Percentiles rank a stretch among this genome's conserved stretches.
phyloP scores from a whole-genome alignment of 371 early-diverging fungal species.

The Mucor saturninus region DNA sequence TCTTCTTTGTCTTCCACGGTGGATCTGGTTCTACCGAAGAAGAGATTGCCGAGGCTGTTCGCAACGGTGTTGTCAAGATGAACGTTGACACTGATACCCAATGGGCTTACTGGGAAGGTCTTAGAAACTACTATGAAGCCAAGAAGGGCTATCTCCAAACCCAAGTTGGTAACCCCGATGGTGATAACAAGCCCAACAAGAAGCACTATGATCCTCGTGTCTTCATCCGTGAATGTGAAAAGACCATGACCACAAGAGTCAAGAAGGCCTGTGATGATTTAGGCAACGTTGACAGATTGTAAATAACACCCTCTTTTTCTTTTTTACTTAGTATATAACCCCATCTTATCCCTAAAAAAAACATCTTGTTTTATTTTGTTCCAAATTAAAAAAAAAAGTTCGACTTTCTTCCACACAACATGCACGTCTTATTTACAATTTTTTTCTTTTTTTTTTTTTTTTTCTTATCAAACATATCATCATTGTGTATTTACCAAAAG shows the following conservation, averaged over 20 bases:
- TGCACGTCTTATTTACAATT: too few relatives aligned
- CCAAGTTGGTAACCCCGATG: slow-evolving; percentile 94
- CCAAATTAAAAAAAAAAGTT: too few relatives aligned
- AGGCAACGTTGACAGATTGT: slow-evolving; percentile 73
- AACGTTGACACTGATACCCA: slow-evolving; percentile 87
- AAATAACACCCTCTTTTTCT: too few relatives aligned
- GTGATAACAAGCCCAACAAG: slow-evolving; percentile 92
- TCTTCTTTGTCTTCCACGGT: slow-evolving; percentile 94
- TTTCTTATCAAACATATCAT: too few relatives aligned
- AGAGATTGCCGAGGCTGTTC: slow-evolving; percentile 84
- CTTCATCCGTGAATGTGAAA: slow-evolving; percentile 86
- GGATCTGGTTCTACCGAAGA: slow-evolving; percentile 86
- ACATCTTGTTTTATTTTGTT: too few relatives aligned
- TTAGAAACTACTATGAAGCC: slow-evolving; percentile 71
- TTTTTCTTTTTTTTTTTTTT: too few relatives aligned
- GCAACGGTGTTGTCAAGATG: slow-evolving; percentile 91
- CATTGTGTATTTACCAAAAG: too few relatives aligned
- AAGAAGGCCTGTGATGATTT: slow-evolving; percentile 80
- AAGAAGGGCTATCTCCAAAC: slow-evolving; percentile 81
- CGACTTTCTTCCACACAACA: too few relatives aligned
- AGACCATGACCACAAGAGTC: slow-evolving; percentile 82
- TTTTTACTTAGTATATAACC: too few relatives aligned
- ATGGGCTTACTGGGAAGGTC: slow-evolving; percentile 82
- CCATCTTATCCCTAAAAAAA: too few relatives aligned
- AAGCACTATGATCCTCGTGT: slow-evolving; percentile 94